Base-by-base conservation (phyloP, 2,329 filamentous ascomycete genomes). In the Penicillium sclerotiorum region DNA sequence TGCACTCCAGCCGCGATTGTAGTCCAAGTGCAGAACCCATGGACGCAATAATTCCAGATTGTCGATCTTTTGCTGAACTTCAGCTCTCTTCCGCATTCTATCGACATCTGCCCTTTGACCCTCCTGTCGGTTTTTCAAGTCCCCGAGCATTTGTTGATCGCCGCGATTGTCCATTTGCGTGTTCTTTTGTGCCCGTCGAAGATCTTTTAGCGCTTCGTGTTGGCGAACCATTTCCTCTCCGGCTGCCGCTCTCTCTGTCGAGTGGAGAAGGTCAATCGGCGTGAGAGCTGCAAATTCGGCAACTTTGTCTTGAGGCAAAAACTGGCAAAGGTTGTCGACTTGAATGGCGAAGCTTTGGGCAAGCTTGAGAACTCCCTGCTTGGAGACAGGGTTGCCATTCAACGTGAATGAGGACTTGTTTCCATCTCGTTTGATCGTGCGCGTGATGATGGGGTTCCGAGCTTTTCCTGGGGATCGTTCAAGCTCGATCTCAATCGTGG, bases 281-380 rank as follows among this genome's bases (percentile, higher is more conserved):
- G 84, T 88, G 59, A 95, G 82, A 5, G 83, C 87, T 5, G 94
- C 90, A 67, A 99, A 99, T 65, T 96, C 92, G 20, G 91, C 90
- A 1, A 99, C 94, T 59, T 92, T 88, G 67, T 99, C 94, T 70
- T 99, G 94, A 0, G 94, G 94, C 37, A 99, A 76, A 62, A 99
- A 99, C 68, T 99, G 94, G 69, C 94, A 99, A 2, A 99, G 79
- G 61, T 99, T 99, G 75, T 99, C 94, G 57, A 97, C 90, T 70
- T 99, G 94, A 44, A 99, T 97, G 41, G 87, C 87, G 63, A 95
- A 85, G 8, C 79, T 80, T 51, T 78, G 81, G 53, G 87, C 88
- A 41, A 96, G 74, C 8, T 78, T 73, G 60, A 87, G 79, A 6
- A 97, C 80, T 3, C 78, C 78, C 62, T 86, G 87, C 55, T 85